These are phyloP conservation scores for Hypericum androsaemum DNA, from an alignment of 345 rosid species.

Conservation along the genomic window DNA sequence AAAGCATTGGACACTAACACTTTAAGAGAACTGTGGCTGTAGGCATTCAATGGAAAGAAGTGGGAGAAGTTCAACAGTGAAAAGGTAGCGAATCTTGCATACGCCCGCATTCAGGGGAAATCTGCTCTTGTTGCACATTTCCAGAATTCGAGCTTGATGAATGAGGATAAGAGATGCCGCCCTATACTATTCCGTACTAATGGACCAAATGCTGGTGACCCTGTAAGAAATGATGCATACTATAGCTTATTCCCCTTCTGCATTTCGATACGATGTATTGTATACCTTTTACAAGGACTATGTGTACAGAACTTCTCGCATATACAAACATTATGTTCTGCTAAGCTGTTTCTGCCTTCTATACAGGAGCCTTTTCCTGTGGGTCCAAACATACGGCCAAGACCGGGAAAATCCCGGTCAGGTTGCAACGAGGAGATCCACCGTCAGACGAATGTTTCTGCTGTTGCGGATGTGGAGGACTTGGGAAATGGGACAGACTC, in stretches of 20 bases:
- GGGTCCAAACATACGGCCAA: slow-evolving; percentile 42
- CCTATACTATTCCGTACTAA: slow-evolving; percentile 66
- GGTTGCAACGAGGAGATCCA: slow-evolving; percentile 21
- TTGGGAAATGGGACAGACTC: slow-evolving; percentile 23
- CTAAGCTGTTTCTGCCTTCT: background rate
- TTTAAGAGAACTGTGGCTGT: slow-evolving; percentile 5
- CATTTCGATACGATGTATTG: too few species aligned
- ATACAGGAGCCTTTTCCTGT: slow-evolving; percentile 55
- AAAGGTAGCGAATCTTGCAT: slow-evolving; percentile 65
- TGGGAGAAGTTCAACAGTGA: slow-evolving; percentile 84
- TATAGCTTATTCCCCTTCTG: background rate
- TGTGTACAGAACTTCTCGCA: too few species aligned
- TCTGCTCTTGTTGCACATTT: slow-evolving; percentile 65
- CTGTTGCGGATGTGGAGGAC: slow-evolving; percentile 23
- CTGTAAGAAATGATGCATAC: slow-evolving; percentile 28
- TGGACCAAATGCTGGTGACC: slow-evolving; percentile 68
- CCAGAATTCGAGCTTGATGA: slow-evolving; percentile 79
- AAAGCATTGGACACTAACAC: slow-evolving; percentile 1
- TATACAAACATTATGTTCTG: background rate
- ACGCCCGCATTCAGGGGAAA: slow-evolving; percentile 73
- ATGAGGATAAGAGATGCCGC: slow-evolving; percentile 62
- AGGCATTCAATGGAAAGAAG: slow-evolving; percentile 70
- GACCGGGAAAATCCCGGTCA: slow-evolving; percentile 33
- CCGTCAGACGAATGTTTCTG: slow-evolving; percentile 14
- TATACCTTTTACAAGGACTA: too few species aligned